These are phyloP conservation scores for Cladophialophora carrionii DNA, from an alignment of 2,329 filamentous ascomycete genomes.

Conservation along the genomic window DNA sequence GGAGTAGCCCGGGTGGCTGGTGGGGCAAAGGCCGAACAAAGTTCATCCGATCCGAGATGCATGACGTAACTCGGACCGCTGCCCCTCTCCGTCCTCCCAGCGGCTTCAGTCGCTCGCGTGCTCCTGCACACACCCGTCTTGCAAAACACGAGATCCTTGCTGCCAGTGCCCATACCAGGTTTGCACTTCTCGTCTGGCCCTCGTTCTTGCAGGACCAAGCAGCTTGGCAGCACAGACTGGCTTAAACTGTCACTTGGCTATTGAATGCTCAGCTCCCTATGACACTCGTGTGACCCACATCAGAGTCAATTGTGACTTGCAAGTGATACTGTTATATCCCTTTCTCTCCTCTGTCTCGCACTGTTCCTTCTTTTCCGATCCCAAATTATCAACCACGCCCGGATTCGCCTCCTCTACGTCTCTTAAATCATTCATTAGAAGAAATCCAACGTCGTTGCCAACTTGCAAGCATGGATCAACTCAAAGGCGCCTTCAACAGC, in stretches of 20 bases:
- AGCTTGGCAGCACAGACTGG: slow-evolving; percentile 2
- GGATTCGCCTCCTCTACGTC: neutral
- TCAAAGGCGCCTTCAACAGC: slow-evolving; percentile 35
- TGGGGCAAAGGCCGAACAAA: neutral
- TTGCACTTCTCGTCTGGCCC: neutral
- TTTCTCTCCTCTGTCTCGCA: neutral
- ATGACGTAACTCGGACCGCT: neutral
- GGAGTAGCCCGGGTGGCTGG: neutral
- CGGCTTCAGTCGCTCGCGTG: neutral
- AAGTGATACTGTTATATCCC: slow-evolving; percentile 2
- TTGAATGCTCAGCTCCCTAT: slow-evolving; percentile 1
- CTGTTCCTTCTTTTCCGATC: neutral
- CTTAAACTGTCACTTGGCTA: neutral
- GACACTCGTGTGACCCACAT: slow-evolving; percentile 12
- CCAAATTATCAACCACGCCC: neutral
- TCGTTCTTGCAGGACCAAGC: slow-evolving; percentile 5
- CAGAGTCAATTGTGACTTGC: slow-evolving; percentile 6
- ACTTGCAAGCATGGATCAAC: slow-evolving; percentile 34
- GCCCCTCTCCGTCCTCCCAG: neutral
- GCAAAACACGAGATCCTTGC: slow-evolving; percentile 5
- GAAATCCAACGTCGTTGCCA: neutral
- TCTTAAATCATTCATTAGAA: slow-evolving; percentile 2
- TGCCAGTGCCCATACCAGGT: slow-evolving; percentile 1
- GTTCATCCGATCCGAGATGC: neutral
- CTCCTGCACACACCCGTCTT: neutral